phyloP scores from a whole-genome alignment of 495 filamentous ascomycete species.

The Hypoxylon perforatum region DNA sequence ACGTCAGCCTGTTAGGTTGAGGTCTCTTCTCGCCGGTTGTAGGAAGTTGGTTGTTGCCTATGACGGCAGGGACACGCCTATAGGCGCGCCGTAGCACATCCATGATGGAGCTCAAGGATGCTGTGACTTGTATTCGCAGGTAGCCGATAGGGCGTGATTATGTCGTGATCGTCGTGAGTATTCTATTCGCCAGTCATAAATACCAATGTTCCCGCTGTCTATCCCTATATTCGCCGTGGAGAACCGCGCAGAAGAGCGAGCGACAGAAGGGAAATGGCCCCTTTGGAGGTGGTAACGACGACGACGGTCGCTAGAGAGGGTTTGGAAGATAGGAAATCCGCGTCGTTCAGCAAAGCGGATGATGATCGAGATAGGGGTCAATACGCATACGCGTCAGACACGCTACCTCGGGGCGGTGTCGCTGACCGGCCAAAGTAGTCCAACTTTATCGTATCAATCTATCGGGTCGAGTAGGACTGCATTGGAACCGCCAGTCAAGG shows the following conservation, averaged over 20 bases:
- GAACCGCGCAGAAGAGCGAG: slow-evolving; percentile 41
- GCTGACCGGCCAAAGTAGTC: slow-evolving; percentile 25
- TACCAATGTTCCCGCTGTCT: slow-evolving; percentile 21
- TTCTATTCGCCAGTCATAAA: slow-evolving; percentile 29
- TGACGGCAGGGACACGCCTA: slow-evolving; percentile 57
- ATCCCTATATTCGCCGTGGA: slow-evolving; percentile 20
- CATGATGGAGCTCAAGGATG: slow-evolving; percentile 52
- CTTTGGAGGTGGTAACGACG: slow-evolving; percentile 12
- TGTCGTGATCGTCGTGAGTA: slow-evolving; percentile 21
- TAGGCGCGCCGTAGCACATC: slow-evolving; percentile 66
- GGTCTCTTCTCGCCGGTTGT: slow-evolving; percentile 58
- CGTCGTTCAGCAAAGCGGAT: not conserved
- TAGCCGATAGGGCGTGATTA: not conserved
- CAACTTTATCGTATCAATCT: slow-evolving; percentile 36
- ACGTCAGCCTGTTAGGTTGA: slow-evolving; percentile 50
- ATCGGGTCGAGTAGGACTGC: slow-evolving; percentile 30
- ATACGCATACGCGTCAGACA: slow-evolving; percentile 40
- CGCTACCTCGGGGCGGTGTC: slow-evolving; percentile 18
- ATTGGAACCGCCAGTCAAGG: slow-evolving; percentile 21
- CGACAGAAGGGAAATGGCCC: slow-evolving; percentile 34
- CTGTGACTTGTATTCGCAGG: not conserved
- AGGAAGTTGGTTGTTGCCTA: slow-evolving; percentile 53
- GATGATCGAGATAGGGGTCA: slow-evolving; percentile 13
- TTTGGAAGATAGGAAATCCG: not conserved
- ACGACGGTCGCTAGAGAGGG: slow-evolving; percentile 5